phyloP scores from a whole-genome alignment of 306 rosid species.

The Lithocarpus polystachyus region DNA sequence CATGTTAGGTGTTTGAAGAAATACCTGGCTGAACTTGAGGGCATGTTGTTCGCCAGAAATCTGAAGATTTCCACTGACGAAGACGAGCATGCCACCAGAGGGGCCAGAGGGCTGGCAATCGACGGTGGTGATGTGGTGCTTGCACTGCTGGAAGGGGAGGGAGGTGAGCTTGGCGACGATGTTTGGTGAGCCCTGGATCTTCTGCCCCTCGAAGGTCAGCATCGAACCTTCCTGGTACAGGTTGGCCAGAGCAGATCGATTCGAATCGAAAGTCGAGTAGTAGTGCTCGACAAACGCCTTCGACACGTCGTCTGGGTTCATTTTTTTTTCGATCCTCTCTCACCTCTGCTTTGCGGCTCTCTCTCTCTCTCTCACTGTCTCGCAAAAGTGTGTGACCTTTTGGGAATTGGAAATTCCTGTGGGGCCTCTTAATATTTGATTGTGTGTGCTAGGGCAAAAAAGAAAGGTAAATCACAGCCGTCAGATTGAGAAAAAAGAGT shows the following conservation, averaged over 20 bases:
- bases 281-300: slow-evolving; percentile 94
- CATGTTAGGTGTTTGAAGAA: not conserved
- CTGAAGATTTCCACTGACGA: slow-evolving; percentile 56
- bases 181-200: slow-evolving; percentile 69
- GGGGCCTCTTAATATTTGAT: no score
- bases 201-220: slow-evolving; percentile 94
- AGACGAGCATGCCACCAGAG: slow-evolving; percentile 54
- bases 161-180: slow-evolving; percentile 78
- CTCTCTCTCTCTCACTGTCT: not conserved
- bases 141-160: slow-evolving; percentile 84
- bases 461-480: no score
- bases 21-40: slow-evolving; percentile 64
- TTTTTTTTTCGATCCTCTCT: slow-evolving; percentile 8
- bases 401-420: no score
- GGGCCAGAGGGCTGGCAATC: slow-evolving; percentile 64
- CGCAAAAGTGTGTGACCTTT: not conserved
- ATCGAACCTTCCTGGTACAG: slow-evolving; percentile 81
- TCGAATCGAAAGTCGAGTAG: slow-evolving; percentile 70
- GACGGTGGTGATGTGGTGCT: slow-evolving; percentile 51
- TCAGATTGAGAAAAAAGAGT: no score
- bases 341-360: not conserved
- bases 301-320: slow-evolving; percentile 86
- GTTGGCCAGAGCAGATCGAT: slow-evolving; percentile 39
- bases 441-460: no score
- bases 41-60: slow-evolving; percentile 56